phyloP scores from a whole-genome alignment of 2,329 filamentous ascomycete genomes.

The Venturiaceae sp. region DNA sequence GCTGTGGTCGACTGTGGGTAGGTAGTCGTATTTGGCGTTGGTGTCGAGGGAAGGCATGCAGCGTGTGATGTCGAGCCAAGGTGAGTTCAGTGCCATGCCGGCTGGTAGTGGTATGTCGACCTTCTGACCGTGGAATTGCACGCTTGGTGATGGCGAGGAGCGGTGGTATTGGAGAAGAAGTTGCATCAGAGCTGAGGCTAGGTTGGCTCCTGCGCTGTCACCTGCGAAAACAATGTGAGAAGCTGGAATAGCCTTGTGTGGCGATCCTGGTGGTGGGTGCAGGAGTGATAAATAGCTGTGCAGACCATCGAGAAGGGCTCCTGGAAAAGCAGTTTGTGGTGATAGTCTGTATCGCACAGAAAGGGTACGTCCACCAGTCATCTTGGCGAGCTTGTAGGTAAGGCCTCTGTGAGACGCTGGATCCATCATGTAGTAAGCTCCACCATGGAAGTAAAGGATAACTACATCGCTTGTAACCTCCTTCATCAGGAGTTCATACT shows the following conservation, averaged over 20 bases:
- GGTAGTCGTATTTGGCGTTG: constrained; percentile 54
- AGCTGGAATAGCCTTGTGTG: constrained; percentile 56
- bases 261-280: constrained; percentile 59
- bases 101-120: constrained; percentile 57
- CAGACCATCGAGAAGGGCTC: constrained; percentile 63
- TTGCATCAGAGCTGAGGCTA: constrained; percentile 57
- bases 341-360: constrained; percentile 66
- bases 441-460: constrained; percentile 66
- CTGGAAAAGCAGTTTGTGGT: constrained; percentile 65
- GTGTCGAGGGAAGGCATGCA: constrained; percentile 45
- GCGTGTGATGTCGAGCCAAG: constrained; percentile 66
- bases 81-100: constrained; percentile 51
- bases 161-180: constrained; percentile 55
- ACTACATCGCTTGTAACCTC: constrained; percentile 56
- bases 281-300: constrained; percentile 64
- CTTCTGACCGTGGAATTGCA: constrained; percentile 51
- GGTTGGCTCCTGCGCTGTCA: constrained; percentile 67
- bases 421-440: constrained; percentile 64
- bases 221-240: constrained; percentile 61
- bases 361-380: constrained; percentile 59
- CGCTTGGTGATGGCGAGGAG: constrained; percentile 25
- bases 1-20: constrained; percentile 35
- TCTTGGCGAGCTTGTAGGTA: constrained; percentile 53
- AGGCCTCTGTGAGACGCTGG: constrained; percentile 56
- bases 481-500: constrained; percentile 57